Evolutionary conservation across 2,329 filamentous ascomycete genomes (phyloP), one percentile per base, ranked within the genome.

Genomic region (Aureobasidium sp.): DNA sequence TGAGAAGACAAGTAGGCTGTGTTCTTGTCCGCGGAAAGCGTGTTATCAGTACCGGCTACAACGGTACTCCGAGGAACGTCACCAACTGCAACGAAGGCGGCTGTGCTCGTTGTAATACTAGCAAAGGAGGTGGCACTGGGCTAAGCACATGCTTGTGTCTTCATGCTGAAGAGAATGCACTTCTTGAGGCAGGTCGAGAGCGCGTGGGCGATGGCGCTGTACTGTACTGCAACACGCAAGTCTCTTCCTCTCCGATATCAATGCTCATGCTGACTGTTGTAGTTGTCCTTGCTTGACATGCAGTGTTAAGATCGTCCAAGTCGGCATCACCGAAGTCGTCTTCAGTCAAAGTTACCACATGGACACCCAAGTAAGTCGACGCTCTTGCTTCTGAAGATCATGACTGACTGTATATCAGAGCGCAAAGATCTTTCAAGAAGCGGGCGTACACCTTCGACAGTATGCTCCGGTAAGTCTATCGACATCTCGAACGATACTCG

Each of bases 221-320:
- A 55, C 78, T 99, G 29, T 99, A 97, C 76, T 97, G 92, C 75
- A 90, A 97, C 72, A 97, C 92, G 67, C 81, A 56, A 26, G 62
- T 63, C 10, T 69, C 46, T 47, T n/a, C 20, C 10, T 24, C 24
- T 26, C 36, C 74, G 82, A 94, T 63, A 91, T 97, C 68, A 81
- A 90, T 32, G 88, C 90, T 62, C 89, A 87, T 6, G 84, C 89
- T 47, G 88, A 91, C 55, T 78, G 97, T 37, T 97, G 96, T 64
- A 84, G 81, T 0, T 99, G 94, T 75, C 94, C 94, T 4, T 99
- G 94, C 73, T 79, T 99, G 74, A 99, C 94, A 2, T 99, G 94
- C 76, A 96, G 91, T 70, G 96, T 99, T 79, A 99, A 99, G 79
- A 97, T 99, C 71, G 90, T 91, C 26, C 94, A 99, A 77, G 91